A percentile compares a stretch with the other conserved stretches of the same genome.
Evolutionary conservation across 2,329 filamentous ascomycete species (phyloP).

Genomic region (Aureobasidium sp.): DNA sequence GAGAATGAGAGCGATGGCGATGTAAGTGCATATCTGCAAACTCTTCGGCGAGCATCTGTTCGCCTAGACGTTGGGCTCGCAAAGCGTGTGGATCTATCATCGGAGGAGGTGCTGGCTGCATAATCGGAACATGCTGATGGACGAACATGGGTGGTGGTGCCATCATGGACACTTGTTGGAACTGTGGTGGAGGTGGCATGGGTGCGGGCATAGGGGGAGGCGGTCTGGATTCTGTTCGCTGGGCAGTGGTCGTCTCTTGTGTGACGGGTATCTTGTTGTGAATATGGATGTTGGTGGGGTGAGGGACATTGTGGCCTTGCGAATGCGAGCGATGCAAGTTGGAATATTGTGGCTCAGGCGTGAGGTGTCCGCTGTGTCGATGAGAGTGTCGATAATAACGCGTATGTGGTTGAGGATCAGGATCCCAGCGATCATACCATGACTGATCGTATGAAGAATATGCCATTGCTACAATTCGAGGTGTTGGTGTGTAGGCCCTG

Average conservation of each 20-base stretch:
- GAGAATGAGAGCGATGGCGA: constrained; percentile 28
- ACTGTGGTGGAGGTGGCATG: constrained; percentile 14
- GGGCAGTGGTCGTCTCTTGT: constrained; percentile 22
- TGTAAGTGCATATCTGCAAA: constrained; percentile 26
- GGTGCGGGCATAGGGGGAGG: not conserved
- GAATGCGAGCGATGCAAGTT: constrained; percentile 40
- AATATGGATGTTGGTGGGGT: constrained; percentile 39
- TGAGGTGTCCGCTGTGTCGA: constrained; percentile 19
- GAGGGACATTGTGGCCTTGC: constrained; percentile 33
- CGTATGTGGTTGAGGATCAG: not conserved
- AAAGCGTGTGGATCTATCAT: not conserved
- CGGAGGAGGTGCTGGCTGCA: not conserved
- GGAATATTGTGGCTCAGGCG: constrained; percentile 19
- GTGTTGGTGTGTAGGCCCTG: not conserved
- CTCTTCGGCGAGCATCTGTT: constrained; percentile 20
- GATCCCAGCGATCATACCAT: not conserved
- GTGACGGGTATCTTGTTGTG: constrained; percentile 35
- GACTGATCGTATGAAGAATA: not conserved
- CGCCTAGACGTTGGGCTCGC: not conserved
- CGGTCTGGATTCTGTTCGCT: not conserved
- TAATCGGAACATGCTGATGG: not conserved
- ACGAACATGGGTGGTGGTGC: constrained; percentile 8
- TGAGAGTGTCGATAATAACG: constrained; percentile 15
- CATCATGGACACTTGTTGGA: constrained; percentile 7
- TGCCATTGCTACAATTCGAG: not conserved